A percentile compares a stretch with the other conserved stretches of the same genome.
phyloP scores from a whole-genome alignment of 2,329 filamentous ascomycete genomes.

The Cladosporium cucumerinum region DNA sequence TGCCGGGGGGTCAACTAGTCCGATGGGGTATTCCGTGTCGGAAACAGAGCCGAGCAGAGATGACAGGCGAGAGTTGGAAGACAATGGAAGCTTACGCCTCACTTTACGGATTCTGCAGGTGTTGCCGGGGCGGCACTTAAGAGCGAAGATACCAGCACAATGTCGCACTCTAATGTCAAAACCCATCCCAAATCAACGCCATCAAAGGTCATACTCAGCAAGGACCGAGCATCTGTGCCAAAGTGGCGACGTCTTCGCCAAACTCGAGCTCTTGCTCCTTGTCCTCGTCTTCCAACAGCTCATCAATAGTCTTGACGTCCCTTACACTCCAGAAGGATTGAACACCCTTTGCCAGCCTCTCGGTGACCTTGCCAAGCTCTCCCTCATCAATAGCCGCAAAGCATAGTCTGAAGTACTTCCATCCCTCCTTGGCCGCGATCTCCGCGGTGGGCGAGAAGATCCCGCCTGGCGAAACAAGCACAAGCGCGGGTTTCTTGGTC shows the following conservation, averaged over 20 bases:
- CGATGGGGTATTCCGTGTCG: background rate
- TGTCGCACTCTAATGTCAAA: background rate
- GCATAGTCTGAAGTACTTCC: constrained; percentile 73
- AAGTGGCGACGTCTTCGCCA: background rate
- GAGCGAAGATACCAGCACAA: no score
- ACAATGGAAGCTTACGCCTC: background rate
- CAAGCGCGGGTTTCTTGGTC: constrained; percentile 65
- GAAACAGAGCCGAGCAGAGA: background rate
- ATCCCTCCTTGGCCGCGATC: constrained; percentile 58
- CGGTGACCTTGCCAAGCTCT: constrained; percentile 59
- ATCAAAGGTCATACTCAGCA: background rate
- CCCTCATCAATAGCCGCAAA: constrained; percentile 80
- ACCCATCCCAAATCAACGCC: background rate
- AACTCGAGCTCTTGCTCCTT: constrained; percentile 14
- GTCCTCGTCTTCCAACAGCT: constrained; percentile 48
- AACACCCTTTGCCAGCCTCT: constrained; percentile 65
- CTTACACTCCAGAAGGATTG: constrained; percentile 75
- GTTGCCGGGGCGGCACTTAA: no score
- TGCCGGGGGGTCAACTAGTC: background rate
- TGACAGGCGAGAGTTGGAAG: background rate
- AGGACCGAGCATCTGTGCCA: constrained; percentile 12
- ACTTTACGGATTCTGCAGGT: no score
- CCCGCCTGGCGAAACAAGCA: constrained; percentile 66
- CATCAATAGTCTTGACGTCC: constrained; percentile 62
- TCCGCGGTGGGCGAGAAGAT: constrained; percentile 69